Conservation (phyloP, 306 rosid genomes). For the Canavalia gladiata region DNA sequence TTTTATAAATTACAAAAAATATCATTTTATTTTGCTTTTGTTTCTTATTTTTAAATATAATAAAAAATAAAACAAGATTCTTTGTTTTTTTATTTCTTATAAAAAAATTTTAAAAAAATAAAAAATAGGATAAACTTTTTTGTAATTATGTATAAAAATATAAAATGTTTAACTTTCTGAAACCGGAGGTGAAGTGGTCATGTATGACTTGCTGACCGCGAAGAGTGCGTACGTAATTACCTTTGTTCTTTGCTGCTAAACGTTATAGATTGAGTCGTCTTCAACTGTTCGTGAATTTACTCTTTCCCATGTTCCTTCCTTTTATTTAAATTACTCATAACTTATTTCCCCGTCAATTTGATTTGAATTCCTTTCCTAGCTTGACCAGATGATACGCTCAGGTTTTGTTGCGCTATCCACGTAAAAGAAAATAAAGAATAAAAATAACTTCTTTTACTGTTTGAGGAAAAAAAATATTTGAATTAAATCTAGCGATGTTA, state of each 20-base stretch:
- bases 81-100: no score
- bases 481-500: no score
- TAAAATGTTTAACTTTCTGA: not conserved
- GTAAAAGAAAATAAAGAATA: not conserved
- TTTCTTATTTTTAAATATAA: no score
- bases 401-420: not conserved
- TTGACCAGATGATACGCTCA: no score
- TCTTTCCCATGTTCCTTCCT: conserved; percentile 28
- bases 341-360: conserved; percentile 1
- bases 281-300: not conserved
- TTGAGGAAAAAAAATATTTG: no score
- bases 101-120: no score
- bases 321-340: conserved; percentile 11
- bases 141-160: not conserved
- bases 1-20: no score
- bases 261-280: not conserved
- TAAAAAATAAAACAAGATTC: no score
- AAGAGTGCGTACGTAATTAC: not conserved
- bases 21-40: no score
- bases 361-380: not conserved
- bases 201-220: not conserved
- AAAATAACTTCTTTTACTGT: not conserved
- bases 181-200: not conserved
- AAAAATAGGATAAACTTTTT: no score
- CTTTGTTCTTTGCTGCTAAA: not conserved